A percentile compares a stretch with the other conserved stretches of the same genome.
Conservation (phyloP, 192 early-diverging fungal species). For the Thamnidium elegans region DNA sequence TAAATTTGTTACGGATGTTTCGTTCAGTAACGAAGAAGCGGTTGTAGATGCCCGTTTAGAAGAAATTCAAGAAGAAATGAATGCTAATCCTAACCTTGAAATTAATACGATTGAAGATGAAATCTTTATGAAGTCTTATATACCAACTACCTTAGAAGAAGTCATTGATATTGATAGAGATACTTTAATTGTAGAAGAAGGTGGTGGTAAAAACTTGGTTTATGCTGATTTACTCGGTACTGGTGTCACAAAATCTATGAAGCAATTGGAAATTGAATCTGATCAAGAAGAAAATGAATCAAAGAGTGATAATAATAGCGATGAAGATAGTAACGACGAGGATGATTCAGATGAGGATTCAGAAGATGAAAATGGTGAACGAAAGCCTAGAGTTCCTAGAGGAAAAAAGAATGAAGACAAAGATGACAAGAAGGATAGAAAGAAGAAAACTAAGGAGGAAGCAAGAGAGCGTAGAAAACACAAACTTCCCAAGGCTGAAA, state of each 20-base stretch:
- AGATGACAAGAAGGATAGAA: constrained; percentile 87
- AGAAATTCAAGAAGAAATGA: constrained; percentile 32
- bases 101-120: constrained; percentile 74
- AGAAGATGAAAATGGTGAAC: constrained; percentile 41
- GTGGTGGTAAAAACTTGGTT: constrained; percentile 66
- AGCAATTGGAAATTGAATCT: constrained; percentile 13
- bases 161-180: constrained; percentile 87
- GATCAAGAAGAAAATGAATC: constrained; percentile 29
- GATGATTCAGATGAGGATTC: constrained; percentile 40
- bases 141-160: constrained; percentile 89
- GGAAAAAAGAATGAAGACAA: constrained; percentile 84
- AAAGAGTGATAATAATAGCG: constrained; percentile 34
- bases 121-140: constrained; percentile 88
- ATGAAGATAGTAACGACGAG: constrained; percentile 35
- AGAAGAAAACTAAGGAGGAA: constrained; percentile 84
- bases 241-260: constrained; percentile 4
- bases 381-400: constrained; percentile 44
- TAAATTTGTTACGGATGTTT: constrained; percentile 75
- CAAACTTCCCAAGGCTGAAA: constrained; percentile 95
- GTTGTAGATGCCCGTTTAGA: constrained; percentile 70
- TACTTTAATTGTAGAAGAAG: constrained; percentile 67
- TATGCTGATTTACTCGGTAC: constrained; percentile 53
- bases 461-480: constrained; percentile 88
- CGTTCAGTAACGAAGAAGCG: constrained; percentile 56
- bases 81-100: constrained; percentile 48